Base-by-base conservation (phyloP, 2,329 filamentous ascomycete genomes). In the Fusarium praegraminearum region DNA sequence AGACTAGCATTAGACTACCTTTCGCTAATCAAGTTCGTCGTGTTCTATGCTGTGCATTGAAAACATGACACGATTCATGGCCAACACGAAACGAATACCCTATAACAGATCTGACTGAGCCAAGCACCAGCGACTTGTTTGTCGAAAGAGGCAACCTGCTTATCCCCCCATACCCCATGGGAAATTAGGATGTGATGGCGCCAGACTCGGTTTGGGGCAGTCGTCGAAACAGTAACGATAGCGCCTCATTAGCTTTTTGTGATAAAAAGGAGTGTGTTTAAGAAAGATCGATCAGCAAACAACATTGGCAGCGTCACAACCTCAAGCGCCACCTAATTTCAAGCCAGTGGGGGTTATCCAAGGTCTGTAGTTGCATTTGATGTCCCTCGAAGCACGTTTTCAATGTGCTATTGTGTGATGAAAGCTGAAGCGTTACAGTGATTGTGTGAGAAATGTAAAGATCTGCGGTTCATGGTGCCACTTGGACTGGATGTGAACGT, bases 291-390 rank as follows among this genome's bases (percentile, higher is more conserved):
- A 70, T 71, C 54, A 53, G 38, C 50, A 63, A 52, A 53, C n/a
- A 41, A 30, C 13, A 20, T 24, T 35, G 40, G 16, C 33, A 33
- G 36, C 20, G 38, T 47, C 11, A 57, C 56, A 22, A 57, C 53
- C 57, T 44, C 54, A 57, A 55, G 54, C 72, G 70, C 72, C 65
- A 73, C 70, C 44, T 63, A 72, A 68, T 73, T 72, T 56, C 55
- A 18, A 68, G 55, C 43, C 51, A 43, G 53, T 54, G 56, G 63
- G 56, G 57, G 46, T 28, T 47, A 47, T 60, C 6, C 44, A 47
- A 54, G 47, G 20, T 32, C 28, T 26, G 50, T 40, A 57, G 57
- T 51, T 57, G 22, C 35, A 45, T 62, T 32, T 40, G 7, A 5
- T 51, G 22, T 54, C 36, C 24, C 13, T 49, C 49, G 28, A 49